A percentile compares a stretch with the other conserved stretches of the same genome.
These are phyloP conservation scores for Blastomyces parvus DNA, from an alignment of 2,329 filamentous ascomycete species.

Conservation along the genomic window DNA sequence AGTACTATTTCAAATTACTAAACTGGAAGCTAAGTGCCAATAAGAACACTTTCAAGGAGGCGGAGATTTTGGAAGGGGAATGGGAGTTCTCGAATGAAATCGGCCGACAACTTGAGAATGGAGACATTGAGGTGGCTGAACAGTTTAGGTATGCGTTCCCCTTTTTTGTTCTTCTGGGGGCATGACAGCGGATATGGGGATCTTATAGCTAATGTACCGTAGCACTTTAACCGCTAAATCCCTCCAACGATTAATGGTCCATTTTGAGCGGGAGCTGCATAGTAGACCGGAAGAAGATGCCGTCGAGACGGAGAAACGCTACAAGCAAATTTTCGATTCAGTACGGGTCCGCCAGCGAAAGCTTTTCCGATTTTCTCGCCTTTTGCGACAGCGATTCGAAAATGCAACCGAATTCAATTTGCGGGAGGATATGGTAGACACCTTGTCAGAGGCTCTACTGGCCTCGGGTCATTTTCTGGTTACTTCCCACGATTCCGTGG, in stretches of 20 bases:
- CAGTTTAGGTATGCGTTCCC: slow-evolving; percentile 60
- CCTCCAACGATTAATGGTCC: slow-evolving; percentile 72
- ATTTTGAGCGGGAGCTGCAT: slow-evolving; percentile 86
- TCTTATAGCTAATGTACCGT: slow-evolving; percentile 21
- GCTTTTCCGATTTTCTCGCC: slow-evolving; percentile 86
- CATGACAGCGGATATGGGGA: background rate
- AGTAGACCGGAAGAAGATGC: slow-evolving; percentile 73
- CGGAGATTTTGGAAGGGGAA: slow-evolving; percentile 91
- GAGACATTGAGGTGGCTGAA: slow-evolving; percentile 93
- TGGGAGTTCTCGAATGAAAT: slow-evolving; percentile 97
- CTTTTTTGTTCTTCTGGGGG: background rate
- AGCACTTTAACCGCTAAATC: slow-evolving; percentile 85
- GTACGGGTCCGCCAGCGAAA: slow-evolving; percentile 93
- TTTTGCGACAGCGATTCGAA: slow-evolving; percentile 87
- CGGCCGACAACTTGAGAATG: slow-evolving; percentile 79
- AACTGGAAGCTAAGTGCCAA: slow-evolving; percentile 97
- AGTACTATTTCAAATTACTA: slow-evolving; percentile 97
- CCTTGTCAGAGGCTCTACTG: slow-evolving; percentile 71
- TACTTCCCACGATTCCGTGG: slow-evolving; percentile 54
- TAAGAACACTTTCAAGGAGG: slow-evolving; percentile 99
- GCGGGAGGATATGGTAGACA: slow-evolving; percentile 56
- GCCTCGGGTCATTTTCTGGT: slow-evolving; percentile 82
- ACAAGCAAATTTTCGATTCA: slow-evolving; percentile 90
- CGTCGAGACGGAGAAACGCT: slow-evolving; percentile 88
- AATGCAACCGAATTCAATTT: slow-evolving; percentile 95